Evolutionary conservation across 1,139 yeast genomes (phyloP), one percentile per base, ranked within the genome.

Genomic region (Saccharomyces uvarum): DNA sequence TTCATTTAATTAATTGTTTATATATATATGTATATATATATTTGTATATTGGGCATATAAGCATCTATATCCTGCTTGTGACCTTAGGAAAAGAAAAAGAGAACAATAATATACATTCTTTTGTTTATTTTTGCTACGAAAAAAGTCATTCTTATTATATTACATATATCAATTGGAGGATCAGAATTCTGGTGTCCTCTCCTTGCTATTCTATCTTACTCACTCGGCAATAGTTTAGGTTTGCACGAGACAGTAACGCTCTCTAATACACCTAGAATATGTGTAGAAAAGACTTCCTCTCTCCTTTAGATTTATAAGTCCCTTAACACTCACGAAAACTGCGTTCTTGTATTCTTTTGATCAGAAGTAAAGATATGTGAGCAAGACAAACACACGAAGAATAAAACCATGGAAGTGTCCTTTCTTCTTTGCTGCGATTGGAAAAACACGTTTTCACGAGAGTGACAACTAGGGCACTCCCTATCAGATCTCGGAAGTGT

Each of bases 351-450:
- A 51, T 68, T 69, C 61, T 69, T 70, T 51, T 66, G 68, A 57
- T 69, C 73, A 61, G 72, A 68, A 1, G 73, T 69, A 52, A 88
- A 87, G 54, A 86, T 89, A 67, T 86, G 83, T 59, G 88, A 86
- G 71, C 99, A 93, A 54, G 84, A 80, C 62, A 88, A 74, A 71
- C 99, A 93, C 55, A 93, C 99, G 70, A 88, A 93, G 70, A 93
- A 93, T 73, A 93, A 78, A 57, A 87, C 86, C 99, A 93, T 93
- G 61, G 95, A 85, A 1, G 99, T 93, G 69, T 95, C 99, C 53
- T 88, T 90, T 56, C 97, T 79, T 67, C 90, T 81, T 72, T 93
- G 98, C 71, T 93, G 99, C 44, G 95, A 84, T 72, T 93, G 99
- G 78, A 95, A 93, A 70, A 93, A 93, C 54, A 95, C 99, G 70